Conservation (phyloP, 768 basidiomycete species). For the Suillus clintonianus region DNA sequence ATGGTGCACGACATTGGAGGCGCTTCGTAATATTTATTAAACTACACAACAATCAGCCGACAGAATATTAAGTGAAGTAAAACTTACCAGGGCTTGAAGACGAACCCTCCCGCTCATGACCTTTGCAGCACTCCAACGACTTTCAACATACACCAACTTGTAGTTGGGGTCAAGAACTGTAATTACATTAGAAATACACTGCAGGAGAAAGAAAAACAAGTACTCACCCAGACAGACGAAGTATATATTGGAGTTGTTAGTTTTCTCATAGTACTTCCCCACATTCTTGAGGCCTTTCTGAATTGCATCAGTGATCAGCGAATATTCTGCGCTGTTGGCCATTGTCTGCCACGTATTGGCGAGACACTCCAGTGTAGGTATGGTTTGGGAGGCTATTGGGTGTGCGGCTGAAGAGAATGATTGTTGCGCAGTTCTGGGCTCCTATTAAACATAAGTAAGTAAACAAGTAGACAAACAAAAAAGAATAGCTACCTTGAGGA, state of each 20-base stretch:
- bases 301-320: background rate
- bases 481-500: conserved; percentile 1
- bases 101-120: background rate
- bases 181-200: too few relatives aligned
- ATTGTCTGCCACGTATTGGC: background rate
- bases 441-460: background rate
- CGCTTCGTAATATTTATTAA: background rate
- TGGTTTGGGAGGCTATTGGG: background rate
- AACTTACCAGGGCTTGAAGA: background rate
- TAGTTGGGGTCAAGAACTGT: conserved; percentile 1
- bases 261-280: background rate
- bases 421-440: background rate
- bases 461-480: background rate
- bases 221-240: too few relatives aligned
- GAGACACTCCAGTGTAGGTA: background rate
- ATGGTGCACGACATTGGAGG: background rate
- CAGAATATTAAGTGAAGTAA: background rate
- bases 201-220: too few relatives aligned
- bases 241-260: background rate
- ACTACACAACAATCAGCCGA: background rate
- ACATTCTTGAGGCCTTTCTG: background rate
- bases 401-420: background rate
- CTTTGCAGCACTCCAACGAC: background rate
- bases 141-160: background rate
- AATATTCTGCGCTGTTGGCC: background rate